Base-by-base conservation (phyloP, 257 asterid species). In the Rhazya stricta region DNA sequence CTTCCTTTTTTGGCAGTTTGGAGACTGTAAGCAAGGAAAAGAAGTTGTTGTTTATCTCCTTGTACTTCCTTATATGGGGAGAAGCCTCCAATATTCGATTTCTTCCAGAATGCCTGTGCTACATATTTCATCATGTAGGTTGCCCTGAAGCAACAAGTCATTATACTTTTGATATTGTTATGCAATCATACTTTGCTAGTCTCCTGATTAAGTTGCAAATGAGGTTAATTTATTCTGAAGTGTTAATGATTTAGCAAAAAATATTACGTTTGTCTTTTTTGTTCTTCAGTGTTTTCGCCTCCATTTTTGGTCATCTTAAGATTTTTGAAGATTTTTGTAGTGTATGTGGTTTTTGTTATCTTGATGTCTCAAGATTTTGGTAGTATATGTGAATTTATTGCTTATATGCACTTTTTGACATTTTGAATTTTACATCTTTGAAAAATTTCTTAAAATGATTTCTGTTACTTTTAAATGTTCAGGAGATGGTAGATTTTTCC, bases 21-120 rank as follows among this genome's bases (percentile, higher is more conserved):
- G 98, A 89, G 75, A 90, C 81, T 79, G 85, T 88, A 67, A 92
- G 88, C 91, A 92, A 92, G 85, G 99, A 95, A 90, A 91, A 88
- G 91, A 95, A 86, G 89, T 76, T 95, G 90, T 67, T 95, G 74
- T 85, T 89, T 74, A 76, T 91, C 84, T 91, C 97, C 0, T 75
- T 95, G 85, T 95, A 89, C 82, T 95, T 87, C 86, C 81, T 95
- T 73, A 92, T 95, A 72, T 95, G 99, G 99, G 99, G 99, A 71
- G 99, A 95, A 91, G 97, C 97, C 60, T 87, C 98, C 57, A 95
- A 95, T 84, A 79, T 91, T 75, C 96, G 99, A 78, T 95, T 92
- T 88, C 90, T 95, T 83, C 99, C 99, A 50, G 99, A 95, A 86
- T 95, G 99, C 91, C 80, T 94, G 85, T 94, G 99, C 92, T 94